Evolutionary conservation across 345 rosid genomes (phyloP).

Genomic region (Eucalyptus tenuipes): DNA sequence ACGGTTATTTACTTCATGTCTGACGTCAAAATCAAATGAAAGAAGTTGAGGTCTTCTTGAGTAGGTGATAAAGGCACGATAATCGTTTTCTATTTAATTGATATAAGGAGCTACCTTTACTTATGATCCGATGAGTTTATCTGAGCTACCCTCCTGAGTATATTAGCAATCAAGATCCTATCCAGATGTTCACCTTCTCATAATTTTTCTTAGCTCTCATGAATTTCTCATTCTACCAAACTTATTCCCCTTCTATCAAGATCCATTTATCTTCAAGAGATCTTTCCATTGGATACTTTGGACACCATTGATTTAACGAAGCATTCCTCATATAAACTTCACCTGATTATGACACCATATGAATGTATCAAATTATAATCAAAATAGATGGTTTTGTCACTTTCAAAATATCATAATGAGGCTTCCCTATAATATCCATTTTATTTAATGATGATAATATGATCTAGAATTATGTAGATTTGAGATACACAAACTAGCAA

Average conservation of each 20-base stretch:
- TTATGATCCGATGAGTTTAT: neutral
- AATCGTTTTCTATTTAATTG: neutral
- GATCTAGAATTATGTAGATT: neutral
- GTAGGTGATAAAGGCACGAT: neutral
- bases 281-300: neutral
- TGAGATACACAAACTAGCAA: neutral
- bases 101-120: neutral
- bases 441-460: neutral
- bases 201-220: neutral
- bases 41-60: neutral
- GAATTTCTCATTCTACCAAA: neutral
- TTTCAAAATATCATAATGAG: neutral
- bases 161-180: neutral
- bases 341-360: neutral
- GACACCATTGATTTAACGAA: neutral
- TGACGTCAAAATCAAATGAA: neutral
- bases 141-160: neutral
- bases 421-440: neutral
- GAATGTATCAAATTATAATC: neutral
- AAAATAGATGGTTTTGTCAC: neutral
- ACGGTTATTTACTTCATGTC: neutral
- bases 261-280: neutral
- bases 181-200: neutral
- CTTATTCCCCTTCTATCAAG: neutral
- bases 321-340: neutral